These are phyloP conservation scores for Sporothrix variecibatus DNA, from an alignment of 2,329 filamentous ascomycete species.

Conservation along the genomic window DNA sequence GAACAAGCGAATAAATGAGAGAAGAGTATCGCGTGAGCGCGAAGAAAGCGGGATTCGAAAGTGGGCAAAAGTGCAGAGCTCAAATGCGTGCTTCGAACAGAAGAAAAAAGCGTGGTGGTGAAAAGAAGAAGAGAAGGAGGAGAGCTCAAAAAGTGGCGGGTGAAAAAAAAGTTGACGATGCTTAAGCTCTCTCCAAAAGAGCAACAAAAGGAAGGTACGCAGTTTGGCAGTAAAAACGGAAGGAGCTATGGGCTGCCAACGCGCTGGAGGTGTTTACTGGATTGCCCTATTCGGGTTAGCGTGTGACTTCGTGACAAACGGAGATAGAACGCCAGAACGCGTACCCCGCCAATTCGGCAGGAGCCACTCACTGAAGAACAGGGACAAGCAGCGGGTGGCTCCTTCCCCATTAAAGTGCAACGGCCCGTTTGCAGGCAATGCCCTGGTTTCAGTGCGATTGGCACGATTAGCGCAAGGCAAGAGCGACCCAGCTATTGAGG, in stretches of 20 bases:
- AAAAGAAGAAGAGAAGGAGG: not conserved
- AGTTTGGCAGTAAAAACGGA: slow-evolving; percentile 9
- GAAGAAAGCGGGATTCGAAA: not conserved
- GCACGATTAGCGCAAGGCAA: slow-evolving; percentile 1
- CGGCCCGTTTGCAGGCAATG: slow-evolving; percentile 6
- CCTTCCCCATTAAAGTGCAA: slow-evolving; percentile 8
- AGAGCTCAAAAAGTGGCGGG: not conserved
- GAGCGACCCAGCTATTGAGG: not conserved
- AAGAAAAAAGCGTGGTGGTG: not conserved
- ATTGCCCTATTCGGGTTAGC: slow-evolving; percentile 20
- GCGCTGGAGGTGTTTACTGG: slow-evolving; percentile 21
- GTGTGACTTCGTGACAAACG: not conserved
- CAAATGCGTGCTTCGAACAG: not conserved
- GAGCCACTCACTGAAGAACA: slow-evolving; percentile 2
- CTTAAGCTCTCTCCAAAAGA: not conserved
- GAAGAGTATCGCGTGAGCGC: not conserved
- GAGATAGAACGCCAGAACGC: not conserved
- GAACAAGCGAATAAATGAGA: not conserved
- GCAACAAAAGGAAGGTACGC: not conserved
- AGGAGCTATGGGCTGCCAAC: slow-evolving; percentile 8
- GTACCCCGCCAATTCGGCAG: slow-evolving; percentile 22
- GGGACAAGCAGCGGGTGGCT: not conserved
- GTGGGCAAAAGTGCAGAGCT: not conserved
- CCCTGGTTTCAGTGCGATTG: not conserved
- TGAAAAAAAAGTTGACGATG: slow-evolving; percentile 13